A percentile compares a stretch with the other conserved stretches of the same genome.
These are phyloP conservation scores for Sporothrix brasiliensis DNA, from an alignment of 2,329 filamentous ascomycete species.

Conservation along the genomic window DNA sequence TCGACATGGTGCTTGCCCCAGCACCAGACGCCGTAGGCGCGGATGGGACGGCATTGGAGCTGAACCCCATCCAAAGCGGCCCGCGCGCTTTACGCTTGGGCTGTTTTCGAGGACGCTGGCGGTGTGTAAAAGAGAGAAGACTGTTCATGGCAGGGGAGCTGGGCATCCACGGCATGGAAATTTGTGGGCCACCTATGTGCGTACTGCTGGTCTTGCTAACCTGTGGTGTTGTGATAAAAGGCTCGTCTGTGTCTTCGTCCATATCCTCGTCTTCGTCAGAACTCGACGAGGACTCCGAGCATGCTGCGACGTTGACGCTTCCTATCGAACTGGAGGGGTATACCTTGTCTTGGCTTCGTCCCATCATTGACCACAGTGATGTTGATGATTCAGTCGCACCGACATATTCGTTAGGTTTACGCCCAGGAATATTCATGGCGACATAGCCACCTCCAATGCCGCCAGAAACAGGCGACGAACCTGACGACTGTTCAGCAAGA, in stretches of 20 bases:
- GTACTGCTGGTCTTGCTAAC: conserved; percentile 59
- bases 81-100: conserved; percentile 56
- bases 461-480: conserved; percentile 82
- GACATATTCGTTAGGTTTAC: conserved; percentile 51
- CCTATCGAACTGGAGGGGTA: conserved; percentile 79
- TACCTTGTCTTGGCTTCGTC: conserved; percentile 65
- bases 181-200: conserved; percentile 45
- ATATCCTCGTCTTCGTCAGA: conserved; percentile 70
- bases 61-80: conserved; percentile 56
- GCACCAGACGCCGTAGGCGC: conserved; percentile 37
- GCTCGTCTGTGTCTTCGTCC: conserved; percentile 77
- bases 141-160: conserved; percentile 71
- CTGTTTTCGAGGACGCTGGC: conserved; percentile 72
- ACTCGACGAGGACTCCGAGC: conserved; percentile 75
- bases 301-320: conserved; percentile 64
- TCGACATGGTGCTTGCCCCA: conserved; percentile 52
- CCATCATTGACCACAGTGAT: conserved; percentile 71
- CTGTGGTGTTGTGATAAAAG: conserved; percentile 82
- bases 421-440: conserved; percentile 64
- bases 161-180: conserved; percentile 31
- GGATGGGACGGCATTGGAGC: conserved; percentile 44
- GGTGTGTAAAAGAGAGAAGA: conserved; percentile 80
- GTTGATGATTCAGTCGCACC: conserved; percentile 67
- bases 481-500: conserved; percentile 82
- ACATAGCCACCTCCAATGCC: conserved; percentile 46